phyloP scores from a whole-genome alignment of 495 filamentous ascomycete genomes.

The Talaromyces stipitatus region DNA sequence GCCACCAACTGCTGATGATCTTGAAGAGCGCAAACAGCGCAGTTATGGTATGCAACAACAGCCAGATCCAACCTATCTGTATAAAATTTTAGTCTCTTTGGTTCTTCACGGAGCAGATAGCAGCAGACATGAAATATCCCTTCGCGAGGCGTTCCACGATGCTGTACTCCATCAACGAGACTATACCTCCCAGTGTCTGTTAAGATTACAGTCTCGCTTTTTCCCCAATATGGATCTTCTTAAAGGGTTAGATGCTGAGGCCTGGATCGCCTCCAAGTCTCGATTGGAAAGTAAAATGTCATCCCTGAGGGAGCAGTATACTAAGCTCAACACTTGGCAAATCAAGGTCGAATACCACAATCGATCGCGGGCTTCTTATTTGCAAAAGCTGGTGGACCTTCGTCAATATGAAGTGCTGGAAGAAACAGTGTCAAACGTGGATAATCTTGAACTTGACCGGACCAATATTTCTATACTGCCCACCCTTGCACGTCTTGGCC shows the following conservation, averaged over 20 bases:
- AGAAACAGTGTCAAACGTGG: neutral
- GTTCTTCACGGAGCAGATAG: neutral
- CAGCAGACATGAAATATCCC: neutral
- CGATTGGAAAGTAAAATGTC: constrained; percentile 1
- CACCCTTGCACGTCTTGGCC: neutral
- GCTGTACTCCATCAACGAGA: constrained; percentile 6
- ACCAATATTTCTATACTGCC: neutral
- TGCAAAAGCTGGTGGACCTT: neutral
- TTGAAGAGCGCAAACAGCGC: neutral
- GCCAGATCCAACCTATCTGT: constrained; percentile 3
- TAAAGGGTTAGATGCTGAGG: neutral
- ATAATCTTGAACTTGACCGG: neutral
- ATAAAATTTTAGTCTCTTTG: constrained; percentile 5
- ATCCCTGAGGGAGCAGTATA: neutral
- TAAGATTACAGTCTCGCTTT: neutral
- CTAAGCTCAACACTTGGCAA: neutral
- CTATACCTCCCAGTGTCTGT: constrained; percentile 9
- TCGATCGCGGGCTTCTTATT: neutral
- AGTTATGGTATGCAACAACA: neutral
- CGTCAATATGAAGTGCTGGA: constrained; percentile 9
- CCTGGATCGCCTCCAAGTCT: neutral
- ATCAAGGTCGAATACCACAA: neutral
- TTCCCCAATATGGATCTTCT: neutral
- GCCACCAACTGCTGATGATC: constrained; percentile 1
- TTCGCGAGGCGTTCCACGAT: constrained; percentile 2